Evolutionary conservation across 1,284 basidiomycete species (phyloP), one percentile per base, ranked within the genome.

Genomic region (Cryptococcus wingfieldii): DNA sequence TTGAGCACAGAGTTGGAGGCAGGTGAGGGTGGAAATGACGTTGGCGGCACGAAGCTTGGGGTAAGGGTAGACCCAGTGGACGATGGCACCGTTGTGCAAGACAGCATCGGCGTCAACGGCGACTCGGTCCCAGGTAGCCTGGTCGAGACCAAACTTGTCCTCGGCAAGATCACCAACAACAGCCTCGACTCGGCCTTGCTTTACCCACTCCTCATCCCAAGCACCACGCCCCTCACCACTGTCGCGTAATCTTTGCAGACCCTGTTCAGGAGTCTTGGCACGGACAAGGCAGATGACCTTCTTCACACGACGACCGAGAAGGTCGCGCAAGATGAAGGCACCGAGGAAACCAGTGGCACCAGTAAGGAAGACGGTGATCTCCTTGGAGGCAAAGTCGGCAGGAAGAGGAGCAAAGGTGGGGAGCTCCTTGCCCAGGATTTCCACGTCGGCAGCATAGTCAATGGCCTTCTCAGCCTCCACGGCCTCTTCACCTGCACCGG

Each of bases 21-120:
- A 85, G 2, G 88, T 88, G 54, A 98, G 70, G 2, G 96, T 98
- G 0, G 89, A 87, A 4, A 94, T 72, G 13, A 98, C 96, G 72
- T 98, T 99, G 28, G 94, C 85, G 0, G 87, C 82, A 16, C 94
- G 88, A 38, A 99, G 82, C 76, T 88, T 92, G 72, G 91, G 87
- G 78, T 99, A 99, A 0, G 94, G 92, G 77, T 98, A 98, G 3
- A 98, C 91, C 96, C 96, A 99, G 73, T 98, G 96, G 14, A 98
- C 96, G 72, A 98, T 79, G 23, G 96, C 96, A 46, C 96, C 96
- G 68, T 99, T 99, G 76, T 98, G 96, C 54, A 98, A 73, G 31
- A 99, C 81, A 1, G 85, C 85, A 71, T 98, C 93, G 0, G 87
- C 85, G 72, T 95, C 88, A 31, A 79, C 71, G 0, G 86, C 83